phyloP scores from a whole-genome alignment of 345 rosid genomes.

The Aethionema arabicum region DNA sequence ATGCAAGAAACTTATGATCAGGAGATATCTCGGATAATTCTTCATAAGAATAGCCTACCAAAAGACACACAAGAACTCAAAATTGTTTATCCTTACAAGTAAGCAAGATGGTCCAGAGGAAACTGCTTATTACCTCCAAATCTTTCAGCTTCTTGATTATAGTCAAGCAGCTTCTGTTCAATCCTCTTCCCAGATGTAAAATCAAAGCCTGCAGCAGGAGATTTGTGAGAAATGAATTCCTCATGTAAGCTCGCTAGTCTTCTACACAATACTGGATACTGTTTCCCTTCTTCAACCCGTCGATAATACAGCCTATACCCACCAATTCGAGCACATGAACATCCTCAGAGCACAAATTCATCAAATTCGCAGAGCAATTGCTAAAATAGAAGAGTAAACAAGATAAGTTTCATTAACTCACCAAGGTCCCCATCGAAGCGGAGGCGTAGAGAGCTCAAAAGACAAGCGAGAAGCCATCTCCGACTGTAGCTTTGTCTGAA shows the following conservation, averaged over 20 bases:
- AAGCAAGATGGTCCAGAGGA: background rate
- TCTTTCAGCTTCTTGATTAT: conserved; percentile 92
- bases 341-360: background rate
- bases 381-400: background rate
- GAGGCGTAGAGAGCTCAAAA: conserved; percentile 85
- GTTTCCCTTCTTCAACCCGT: conserved; percentile 92
- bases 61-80: background rate
- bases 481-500: conserved; percentile 80
- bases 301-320: conserved; percentile 79
- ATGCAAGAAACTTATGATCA: conserved; percentile 89
- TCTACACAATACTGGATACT: conserved; percentile 76
- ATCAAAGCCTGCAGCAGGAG: conserved; percentile 83
- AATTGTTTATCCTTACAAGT: background rate
- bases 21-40: conserved; percentile 93
- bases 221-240: conserved; percentile 73
- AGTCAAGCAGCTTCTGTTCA: conserved; percentile 94
- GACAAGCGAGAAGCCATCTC: conserved; percentile 90
- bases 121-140: conserved; percentile 66
- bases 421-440: conserved; percentile 96
- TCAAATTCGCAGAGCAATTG: background rate
- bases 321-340: conserved; percentile 14
- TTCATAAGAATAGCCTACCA: conserved; percentile 88
- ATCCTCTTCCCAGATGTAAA: conserved; percentile 79
- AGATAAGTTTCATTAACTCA: conserved; percentile 23
- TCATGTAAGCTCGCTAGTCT: conserved; percentile 75